A percentile compares a stretch with the other conserved stretches of the same genome.
Conservation (phyloP, 192 early-diverging fungal species). For the Dissophora globulifera region DNA sequence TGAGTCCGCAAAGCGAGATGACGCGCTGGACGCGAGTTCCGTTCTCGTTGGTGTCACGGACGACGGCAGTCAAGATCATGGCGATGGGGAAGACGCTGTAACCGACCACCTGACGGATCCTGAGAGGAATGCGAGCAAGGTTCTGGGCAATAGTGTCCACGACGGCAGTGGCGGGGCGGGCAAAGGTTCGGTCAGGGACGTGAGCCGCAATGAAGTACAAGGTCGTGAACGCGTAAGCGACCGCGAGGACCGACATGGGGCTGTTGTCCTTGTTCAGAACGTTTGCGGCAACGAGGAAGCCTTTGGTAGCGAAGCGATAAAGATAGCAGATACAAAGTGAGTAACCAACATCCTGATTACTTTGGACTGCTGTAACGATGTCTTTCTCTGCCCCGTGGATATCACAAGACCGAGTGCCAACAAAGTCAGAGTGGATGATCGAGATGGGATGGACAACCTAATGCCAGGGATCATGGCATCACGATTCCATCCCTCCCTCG, state of each 20-base stretch:
- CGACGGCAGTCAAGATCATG: conserved; percentile 64
- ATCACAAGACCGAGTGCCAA: no score
- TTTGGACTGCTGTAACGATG: no score
- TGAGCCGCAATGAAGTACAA: conserved; percentile 60
- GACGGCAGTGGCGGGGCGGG: conserved; percentile 42
- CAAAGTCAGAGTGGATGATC: no score
- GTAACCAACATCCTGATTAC: background rate
- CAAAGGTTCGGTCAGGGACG: conserved; percentile 45
- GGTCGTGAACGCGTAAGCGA: conserved; percentile 66
- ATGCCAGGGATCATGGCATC: no score
- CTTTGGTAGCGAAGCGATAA: conserved; percentile 30
- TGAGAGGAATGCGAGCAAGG: conserved; percentile 46
- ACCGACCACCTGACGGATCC: conserved; percentile 53
- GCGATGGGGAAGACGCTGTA: conserved; percentile 60
- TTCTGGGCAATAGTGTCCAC: conserved; percentile 44
- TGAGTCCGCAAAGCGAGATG: conserved; percentile 80
- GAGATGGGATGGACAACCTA: no score
- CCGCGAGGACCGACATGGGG: conserved; percentile 57
- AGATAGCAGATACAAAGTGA: background rate
- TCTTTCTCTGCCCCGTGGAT: no score
- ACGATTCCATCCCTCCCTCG: no score
- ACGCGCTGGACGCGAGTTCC: conserved; percentile 76
- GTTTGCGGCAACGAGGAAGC: conserved; percentile 71
- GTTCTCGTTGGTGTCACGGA: conserved; percentile 54
- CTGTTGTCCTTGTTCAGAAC: conserved; percentile 61